These are phyloP conservation scores for Globisporangium nodosum DNA, from an alignment of 352 stramenopile genomes.

Conservation along the genomic window DNA sequence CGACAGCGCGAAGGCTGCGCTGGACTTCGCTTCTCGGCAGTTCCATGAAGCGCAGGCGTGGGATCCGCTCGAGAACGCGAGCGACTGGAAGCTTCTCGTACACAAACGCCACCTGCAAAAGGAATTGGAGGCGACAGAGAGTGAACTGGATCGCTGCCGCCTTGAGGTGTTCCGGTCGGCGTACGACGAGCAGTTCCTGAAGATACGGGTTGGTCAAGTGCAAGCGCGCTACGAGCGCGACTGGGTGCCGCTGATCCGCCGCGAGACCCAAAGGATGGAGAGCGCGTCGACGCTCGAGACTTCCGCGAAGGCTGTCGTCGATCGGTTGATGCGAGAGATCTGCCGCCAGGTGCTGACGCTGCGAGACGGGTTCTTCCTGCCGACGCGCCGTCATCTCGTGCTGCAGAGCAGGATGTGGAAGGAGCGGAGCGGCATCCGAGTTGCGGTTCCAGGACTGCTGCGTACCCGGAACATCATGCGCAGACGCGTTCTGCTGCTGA, in stretches of 20 bases:
- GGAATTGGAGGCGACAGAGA: slow-evolving; percentile 23
- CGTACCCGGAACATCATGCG: slow-evolving; percentile 36
- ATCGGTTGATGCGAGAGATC: slow-evolving; percentile 28
- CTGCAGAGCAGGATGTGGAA: slow-evolving; percentile 33
- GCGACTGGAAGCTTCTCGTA: slow-evolving; percentile 65
- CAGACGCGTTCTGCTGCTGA: slow-evolving; percentile 28
- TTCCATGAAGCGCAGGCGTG: slow-evolving; percentile 67
- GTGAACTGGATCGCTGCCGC: slow-evolving; percentile 36
- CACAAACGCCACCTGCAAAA: slow-evolving; percentile 52
- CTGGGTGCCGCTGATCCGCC: slow-evolving; percentile 22
- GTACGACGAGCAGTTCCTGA: slow-evolving; percentile 49
- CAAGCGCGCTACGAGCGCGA: slow-evolving; percentile 31
- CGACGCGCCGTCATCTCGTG: slow-evolving; percentile 45
- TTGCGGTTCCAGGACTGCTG: slow-evolving; percentile 43
- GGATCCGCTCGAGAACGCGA: slow-evolving; percentile 78
- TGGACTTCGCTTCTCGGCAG: slow-evolving; percentile 45
- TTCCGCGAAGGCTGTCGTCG: slow-evolving; percentile 15
- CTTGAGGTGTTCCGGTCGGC: slow-evolving; percentile 56
- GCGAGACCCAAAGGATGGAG: slow-evolving; percentile 19
- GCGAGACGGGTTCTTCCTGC: slow-evolving; percentile 30
- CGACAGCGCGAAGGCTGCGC: slow-evolving; percentile 29
- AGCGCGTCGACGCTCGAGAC: slow-evolving; percentile 24
- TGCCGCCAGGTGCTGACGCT: slow-evolving; percentile 37
- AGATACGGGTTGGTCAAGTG: slow-evolving; percentile 19
- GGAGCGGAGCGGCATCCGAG: slow-evolving; percentile 14